These are phyloP conservation scores for Diaporthe nobilis DNA, from an alignment of 2,329 filamentous ascomycete species.

Conservation along the genomic window DNA sequence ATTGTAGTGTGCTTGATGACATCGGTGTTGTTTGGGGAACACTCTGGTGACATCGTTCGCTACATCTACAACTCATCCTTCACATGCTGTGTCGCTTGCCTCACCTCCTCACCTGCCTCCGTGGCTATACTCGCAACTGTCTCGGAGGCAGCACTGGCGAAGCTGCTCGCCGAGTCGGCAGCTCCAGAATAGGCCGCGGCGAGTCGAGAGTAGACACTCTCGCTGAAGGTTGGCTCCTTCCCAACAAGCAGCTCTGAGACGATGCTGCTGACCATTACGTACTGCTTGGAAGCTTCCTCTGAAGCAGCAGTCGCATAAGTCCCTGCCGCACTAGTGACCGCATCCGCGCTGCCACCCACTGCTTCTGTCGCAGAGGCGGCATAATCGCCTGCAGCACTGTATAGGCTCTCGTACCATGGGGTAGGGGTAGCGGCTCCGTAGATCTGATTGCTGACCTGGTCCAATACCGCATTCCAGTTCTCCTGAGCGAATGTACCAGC, in stretches of 20 bases:
- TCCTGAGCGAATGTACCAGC: conserved; percentile 54
- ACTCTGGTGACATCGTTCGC: neutral
- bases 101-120: conserved; percentile 59
- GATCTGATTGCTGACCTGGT: conserved; percentile 76
- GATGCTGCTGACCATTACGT: conserved; percentile 77
- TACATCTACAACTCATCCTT: conserved; percentile 58
- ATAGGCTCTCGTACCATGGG: conserved; percentile 66
- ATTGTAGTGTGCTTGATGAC: neutral
- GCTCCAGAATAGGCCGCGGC: conserved; percentile 80
- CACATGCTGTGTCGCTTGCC: conserved; percentile 53
- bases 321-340: conserved; percentile 60
- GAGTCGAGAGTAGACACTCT: conserved; percentile 82
- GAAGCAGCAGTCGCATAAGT: conserved; percentile 74
- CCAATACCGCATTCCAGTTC: conserved; percentile 75
- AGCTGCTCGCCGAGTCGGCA: conserved; percentile 65
- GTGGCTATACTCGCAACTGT: conserved; percentile 53
- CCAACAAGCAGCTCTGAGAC: conserved; percentile 83
- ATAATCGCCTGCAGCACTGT: conserved; percentile 66
- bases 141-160: conserved; percentile 52
- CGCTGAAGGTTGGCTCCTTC: conserved; percentile 85
- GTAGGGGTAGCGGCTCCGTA: conserved; percentile 76
- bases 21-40: neutral
- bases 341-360: conserved; percentile 53
- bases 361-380: conserved; percentile 69
- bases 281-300: conserved; percentile 73